Evolutionary conservation across 345 rosid genomes (phyloP).

Genomic region (Acer saccharum): DNA sequence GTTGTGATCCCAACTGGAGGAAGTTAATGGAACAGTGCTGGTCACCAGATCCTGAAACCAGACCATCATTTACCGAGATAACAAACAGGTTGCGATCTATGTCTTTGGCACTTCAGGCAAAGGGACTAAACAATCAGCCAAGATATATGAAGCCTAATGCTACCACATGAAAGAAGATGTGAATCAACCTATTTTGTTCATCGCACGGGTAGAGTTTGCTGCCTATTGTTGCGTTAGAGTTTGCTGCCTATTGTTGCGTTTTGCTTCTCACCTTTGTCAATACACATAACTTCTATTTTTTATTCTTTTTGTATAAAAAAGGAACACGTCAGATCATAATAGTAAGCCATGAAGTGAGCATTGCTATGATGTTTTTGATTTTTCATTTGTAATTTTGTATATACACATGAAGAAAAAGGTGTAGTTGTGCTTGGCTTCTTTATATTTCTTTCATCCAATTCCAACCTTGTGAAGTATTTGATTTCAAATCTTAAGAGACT

Average conservation of each 20-base stretch:
- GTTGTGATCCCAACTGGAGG: constrained; percentile 58
- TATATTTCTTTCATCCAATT: too few species aligned
- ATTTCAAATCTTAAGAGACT: too few species aligned
- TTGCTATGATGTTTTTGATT: neutral
- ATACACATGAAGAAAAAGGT: neutral
- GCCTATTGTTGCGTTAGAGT: constrained; percentile 11
- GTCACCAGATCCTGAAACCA: constrained; percentile 55
- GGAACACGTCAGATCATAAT: neutral
- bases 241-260: constrained; percentile 3
- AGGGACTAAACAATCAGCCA: constrained; percentile 32
- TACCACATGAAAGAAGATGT: constrained; percentile 4
- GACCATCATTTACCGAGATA: constrained; percentile 66
- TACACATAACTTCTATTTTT: constrained; percentile 27
- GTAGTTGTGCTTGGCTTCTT: neutral
- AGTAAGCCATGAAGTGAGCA: constrained; percentile 5
- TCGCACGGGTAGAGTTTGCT: neutral
- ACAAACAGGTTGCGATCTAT: constrained; percentile 48
- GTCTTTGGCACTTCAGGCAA: constrained; percentile 38
- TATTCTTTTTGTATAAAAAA: constrained; percentile 31
- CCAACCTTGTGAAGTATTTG: too few species aligned
- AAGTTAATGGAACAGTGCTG: constrained; percentile 69
- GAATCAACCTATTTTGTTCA: neutral
- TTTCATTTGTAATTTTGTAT: constrained; percentile 1
- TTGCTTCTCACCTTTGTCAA: neutral
- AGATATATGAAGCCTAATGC: constrained; percentile 22